Percentiles rank a stretch among this genome's conserved stretches.
Evolutionary conservation across 192 early-diverging fungal species (phyloP).

Genomic region (Backusella sp.): DNA sequence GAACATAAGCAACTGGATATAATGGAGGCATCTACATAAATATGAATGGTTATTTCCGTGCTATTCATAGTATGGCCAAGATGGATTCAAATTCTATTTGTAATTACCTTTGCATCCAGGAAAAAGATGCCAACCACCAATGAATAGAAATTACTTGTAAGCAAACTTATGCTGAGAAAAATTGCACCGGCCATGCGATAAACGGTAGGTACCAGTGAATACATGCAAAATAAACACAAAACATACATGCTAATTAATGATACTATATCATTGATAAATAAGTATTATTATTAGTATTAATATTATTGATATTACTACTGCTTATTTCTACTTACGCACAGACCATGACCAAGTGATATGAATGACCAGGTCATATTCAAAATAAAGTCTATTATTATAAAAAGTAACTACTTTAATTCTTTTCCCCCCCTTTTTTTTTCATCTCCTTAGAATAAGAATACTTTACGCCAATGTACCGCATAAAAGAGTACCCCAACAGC

Average conservation of each 20-base stretch:
- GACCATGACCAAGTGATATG: slow-evolving; percentile 17
- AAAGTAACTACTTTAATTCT: not conserved
- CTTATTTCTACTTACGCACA: slow-evolving; percentile 11
- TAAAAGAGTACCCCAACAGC: slow-evolving; percentile 20
- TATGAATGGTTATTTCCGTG: not conserved
- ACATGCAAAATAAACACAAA: slow-evolving; percentile 26
- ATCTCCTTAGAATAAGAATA: not conserved
- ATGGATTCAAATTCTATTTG: not conserved
- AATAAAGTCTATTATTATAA: slow-evolving; percentile 10
- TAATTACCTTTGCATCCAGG: slow-evolving; percentile 20
- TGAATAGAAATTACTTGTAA: slow-evolving; percentile 36
- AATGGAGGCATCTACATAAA: slow-evolving; percentile 23
- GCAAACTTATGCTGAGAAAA: slow-evolving; percentile 31
- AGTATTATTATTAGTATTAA: not conserved
- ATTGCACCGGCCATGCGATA: slow-evolving; percentile 23
- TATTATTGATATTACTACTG: not conserved
- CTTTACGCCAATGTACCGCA: slow-evolving; percentile 30
- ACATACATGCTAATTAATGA: slow-evolving; percentile 19
- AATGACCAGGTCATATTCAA: slow-evolving; percentile 16
- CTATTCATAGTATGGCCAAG: too few species aligned
- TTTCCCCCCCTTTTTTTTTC: not conserved
- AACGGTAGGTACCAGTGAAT: slow-evolving; percentile 23
- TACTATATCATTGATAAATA: slow-evolving; percentile 1
- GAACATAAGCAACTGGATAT: slow-evolving; percentile 29
- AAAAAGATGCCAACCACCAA: slow-evolving; percentile 25